Evolutionary conservation across 2,329 filamentous ascomycete genomes (phyloP), one percentile per base, ranked within the genome.

Genomic region (Metarhizium robertsii): DNA sequence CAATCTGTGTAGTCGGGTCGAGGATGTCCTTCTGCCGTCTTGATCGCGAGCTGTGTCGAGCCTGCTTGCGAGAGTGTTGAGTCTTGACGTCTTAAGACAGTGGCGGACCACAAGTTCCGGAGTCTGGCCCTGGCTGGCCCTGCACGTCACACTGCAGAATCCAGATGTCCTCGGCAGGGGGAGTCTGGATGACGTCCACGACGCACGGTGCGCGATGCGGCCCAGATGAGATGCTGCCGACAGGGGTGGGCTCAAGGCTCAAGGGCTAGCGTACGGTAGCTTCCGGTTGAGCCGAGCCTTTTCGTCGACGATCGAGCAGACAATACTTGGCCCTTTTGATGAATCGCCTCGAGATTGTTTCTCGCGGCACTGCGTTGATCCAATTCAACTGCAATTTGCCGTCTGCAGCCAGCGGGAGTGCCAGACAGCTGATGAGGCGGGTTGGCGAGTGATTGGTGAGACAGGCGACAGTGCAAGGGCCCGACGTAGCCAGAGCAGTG

Each of bases 21-120:
- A 34, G 45, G 43, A 32, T 16, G 2, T 6, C 32, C 32, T 50
- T 50, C 30, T 18, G 30, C 38, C 32, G 45, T 20, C 25, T 46
- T 13, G 43, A n/a, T 46, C n/a, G 43, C 43, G 20, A 46, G n/a
- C 7, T n/a, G 36, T 42, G 50, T 52, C n/a, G 42, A 45, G 25
- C 18, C 18, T 45, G 42, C 10, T 34, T 34, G 32, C 6, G 32
- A 11, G 2, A 34, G 32, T 25, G 3, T 25, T 25, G 25, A 25
- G 3, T 25, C 25, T 25, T 25, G 25, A 25, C 25, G 25, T 25
- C 25, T 13, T 11, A 16, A 42, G 13, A 38, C 4, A 3, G 43
- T 40, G 32, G 49, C 54, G 54, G 49, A 55, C 50, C 40, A 25
- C 36, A 29, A 53, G 36, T 50, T 53, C 54, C 50, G 50, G 36